Evolutionary conservation across 192 early-diverging fungal species (phyloP).

Genomic region (Chytriomyces sp.): DNA sequence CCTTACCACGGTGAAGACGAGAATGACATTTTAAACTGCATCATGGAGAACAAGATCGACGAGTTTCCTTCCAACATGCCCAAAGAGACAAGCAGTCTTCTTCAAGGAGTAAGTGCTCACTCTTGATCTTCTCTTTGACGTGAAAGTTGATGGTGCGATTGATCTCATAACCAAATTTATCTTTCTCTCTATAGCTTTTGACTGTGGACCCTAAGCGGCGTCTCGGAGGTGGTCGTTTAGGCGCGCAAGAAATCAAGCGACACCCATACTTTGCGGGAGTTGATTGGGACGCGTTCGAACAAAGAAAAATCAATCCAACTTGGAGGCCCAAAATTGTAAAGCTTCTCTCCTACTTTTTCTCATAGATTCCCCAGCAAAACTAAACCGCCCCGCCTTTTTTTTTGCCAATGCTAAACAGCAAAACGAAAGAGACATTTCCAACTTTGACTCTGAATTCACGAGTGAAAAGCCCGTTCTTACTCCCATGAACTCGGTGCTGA

Average conservation of each 20-base stretch:
- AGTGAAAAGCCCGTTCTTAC: slow-evolving; percentile 88
- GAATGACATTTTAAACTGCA: slow-evolving; percentile 93
- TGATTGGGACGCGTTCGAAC: slow-evolving; percentile 92
- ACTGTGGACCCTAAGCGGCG: slow-evolving; percentile 85
- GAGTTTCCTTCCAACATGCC: slow-evolving; percentile 93
- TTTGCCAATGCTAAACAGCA: slow-evolving; percentile 35
- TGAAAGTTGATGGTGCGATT: not conserved
- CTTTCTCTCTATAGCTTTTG: slow-evolving; percentile 63
- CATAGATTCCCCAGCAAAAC: not conserved
- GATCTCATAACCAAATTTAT: not conserved
- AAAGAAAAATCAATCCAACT: slow-evolving; percentile 83
- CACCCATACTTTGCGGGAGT: slow-evolving; percentile 94
- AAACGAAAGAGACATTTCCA: slow-evolving; percentile 82
- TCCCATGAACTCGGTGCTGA: slow-evolving; percentile 83
- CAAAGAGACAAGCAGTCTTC: slow-evolving; percentile 83
- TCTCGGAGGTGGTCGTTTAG: slow-evolving; percentile 80
- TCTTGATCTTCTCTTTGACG: not conserved
- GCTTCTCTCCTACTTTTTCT: slow-evolving; percentile 15
- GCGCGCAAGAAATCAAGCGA: slow-evolving; percentile 91
- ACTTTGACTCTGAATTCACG: slow-evolving; percentile 98
- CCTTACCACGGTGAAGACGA: slow-evolving; percentile 95
- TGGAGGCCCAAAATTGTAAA: slow-evolving; percentile 86
- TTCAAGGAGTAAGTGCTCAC: slow-evolving; percentile 68
- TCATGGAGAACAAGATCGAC: slow-evolving; percentile 84
- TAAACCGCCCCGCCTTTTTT: not conserved